Evolutionary conservation across 179 eudicot species (phyloP), one percentile per base, ranked within the genome.

Genomic region (Pouteria campechiana): DNA sequence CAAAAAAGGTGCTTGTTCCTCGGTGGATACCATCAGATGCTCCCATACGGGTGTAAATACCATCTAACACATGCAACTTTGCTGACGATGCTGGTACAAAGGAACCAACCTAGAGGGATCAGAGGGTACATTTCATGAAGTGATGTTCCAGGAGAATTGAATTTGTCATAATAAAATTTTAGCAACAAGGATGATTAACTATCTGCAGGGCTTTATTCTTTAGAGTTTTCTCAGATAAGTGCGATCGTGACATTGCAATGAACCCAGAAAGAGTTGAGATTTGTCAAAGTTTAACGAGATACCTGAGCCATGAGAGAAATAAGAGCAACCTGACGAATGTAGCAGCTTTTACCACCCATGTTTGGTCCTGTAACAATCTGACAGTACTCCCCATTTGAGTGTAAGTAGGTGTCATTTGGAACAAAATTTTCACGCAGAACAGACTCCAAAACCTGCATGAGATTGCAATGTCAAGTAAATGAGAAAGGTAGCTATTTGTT

Each of bases 261-360:
- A n/a, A n/a, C n/a, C n/a, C n/a, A n/a, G n/a, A n/a, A n/a, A n/a
- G n/a, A n/a, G n/a, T n/a, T n/a, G n/a, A n/a, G n/a, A n/a, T n/a
- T n/a, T n/a, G n/a, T n/a, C n/a, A n/a, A n/a, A n/a, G n/a, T n/a
- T n/a, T n/a, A n/a, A n/a, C n/a, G n/a, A n/a, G n/a, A n/a, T 48
- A 85, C 97, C 95, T 89, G 97, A 52, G 95, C 97, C 93, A 89
- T 79, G 55, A 86, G 70, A 24, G 76, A 38, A 60, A 79, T 76
- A 41, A 85, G 89, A 61, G 93, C 97, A 70, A 85, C 97, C 76
- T 89, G 97, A 52, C 93, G 86, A 58, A 85, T 89, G 57, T 89
- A 89, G 72, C 97, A 89, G 57, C 97, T 89, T 70, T 89, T 89
- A 58, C 97, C 97, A 54, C 97, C 97, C 97, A 89, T 89, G 60